These are phyloP conservation scores for Trichoderma harzianum DNA, from an alignment of 2,329 filamentous ascomycete species.

Conservation along the genomic window DNA sequence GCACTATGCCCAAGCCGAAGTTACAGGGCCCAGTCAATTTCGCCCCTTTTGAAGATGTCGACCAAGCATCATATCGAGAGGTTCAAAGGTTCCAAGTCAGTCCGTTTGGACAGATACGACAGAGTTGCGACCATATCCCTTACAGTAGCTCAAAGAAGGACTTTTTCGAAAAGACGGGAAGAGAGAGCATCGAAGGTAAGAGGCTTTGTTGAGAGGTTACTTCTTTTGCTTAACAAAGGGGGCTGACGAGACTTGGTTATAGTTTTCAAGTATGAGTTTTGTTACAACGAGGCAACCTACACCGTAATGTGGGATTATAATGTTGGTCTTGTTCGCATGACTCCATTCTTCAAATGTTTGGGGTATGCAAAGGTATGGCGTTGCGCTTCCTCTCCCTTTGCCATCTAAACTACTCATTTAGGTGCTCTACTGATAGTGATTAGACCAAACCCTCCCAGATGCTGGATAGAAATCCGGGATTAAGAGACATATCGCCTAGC, in stretches of 20 bases:
- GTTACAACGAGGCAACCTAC: constrained; percentile 60
- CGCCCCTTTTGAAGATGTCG: constrained; percentile 66
- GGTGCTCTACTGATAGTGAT: not conserved
- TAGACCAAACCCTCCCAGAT: constrained; percentile 89
- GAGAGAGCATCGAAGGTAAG: constrained; percentile 84
- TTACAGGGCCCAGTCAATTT: constrained; percentile 69
- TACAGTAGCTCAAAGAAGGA: constrained; percentile 94
- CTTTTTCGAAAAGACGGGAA: constrained; percentile 80
- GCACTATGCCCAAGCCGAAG: constrained; percentile 49
- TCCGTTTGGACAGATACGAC: constrained; percentile 60
- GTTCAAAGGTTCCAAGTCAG: constrained; percentile 63
- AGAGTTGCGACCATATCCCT: constrained; percentile 73
- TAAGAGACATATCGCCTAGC: constrained; percentile 86
- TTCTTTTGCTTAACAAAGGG: not conserved
- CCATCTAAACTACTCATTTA: not conserved
- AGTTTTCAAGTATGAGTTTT: constrained; percentile 87
- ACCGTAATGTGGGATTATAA: constrained; percentile 97
- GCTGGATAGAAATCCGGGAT: constrained; percentile 70
- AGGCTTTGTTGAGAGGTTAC: not conserved
- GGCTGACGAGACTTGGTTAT: not conserved
- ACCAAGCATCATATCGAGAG: constrained; percentile 53
- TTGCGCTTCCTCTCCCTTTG: not conserved
- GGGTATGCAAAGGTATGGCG: constrained; percentile 74
- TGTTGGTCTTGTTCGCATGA: constrained; percentile 87
- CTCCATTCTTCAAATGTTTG: constrained; percentile 88